A percentile compares a stretch with the other conserved stretches of the same genome.
phyloP scores from a whole-genome alignment of 208 protist species.

The Kentomonas sorsogonicus region DNA sequence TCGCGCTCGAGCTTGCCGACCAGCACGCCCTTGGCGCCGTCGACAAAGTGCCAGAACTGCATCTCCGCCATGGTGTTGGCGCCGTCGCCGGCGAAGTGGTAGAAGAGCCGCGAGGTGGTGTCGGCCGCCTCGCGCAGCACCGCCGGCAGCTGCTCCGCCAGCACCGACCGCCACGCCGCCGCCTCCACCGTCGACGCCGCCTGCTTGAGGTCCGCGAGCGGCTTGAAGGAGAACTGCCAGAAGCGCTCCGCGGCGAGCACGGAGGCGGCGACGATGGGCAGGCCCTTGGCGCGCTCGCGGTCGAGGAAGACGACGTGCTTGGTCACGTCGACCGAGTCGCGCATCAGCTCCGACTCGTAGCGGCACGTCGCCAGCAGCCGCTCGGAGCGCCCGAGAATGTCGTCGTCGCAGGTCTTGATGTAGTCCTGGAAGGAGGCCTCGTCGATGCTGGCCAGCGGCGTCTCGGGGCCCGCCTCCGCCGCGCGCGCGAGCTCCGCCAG shows the following conservation, averaged over 20 bases:
- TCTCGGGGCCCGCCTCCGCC: constrained; percentile 6
- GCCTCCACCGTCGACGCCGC: constrained; percentile 18
- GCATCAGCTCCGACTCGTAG: constrained; percentile 18
- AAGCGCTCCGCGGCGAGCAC: constrained; percentile 25
- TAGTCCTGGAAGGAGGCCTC: too few relatives aligned
- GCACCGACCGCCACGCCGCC: constrained; percentile 32
- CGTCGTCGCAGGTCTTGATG: too few relatives aligned
- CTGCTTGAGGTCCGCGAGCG: constrained; percentile 39
- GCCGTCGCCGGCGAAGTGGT: constrained; percentile 57
- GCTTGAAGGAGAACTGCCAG: constrained; percentile 37
- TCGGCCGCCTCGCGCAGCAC: constrained; percentile 40
- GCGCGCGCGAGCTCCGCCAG: constrained; percentile 3
- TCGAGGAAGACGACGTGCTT: constrained; percentile 5
- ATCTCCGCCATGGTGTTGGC: constrained; percentile 56
- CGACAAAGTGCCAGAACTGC: constrained; percentile 77
- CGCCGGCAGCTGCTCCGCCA: constrained; percentile 26
- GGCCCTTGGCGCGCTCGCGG: constrained; percentile 10
- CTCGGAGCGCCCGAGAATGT: too few relatives aligned
- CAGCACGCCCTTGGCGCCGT: constrained; percentile 21
- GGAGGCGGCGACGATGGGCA: constrained; percentile 47
- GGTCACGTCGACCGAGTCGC: constrained; percentile 1
- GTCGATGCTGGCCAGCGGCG: too few relatives aligned
- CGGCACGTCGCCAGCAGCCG: neutral
- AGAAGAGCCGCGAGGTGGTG: constrained; percentile 53
- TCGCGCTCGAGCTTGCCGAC: constrained; percentile 26